These are phyloP conservation scores for Penicillium verrucosum DNA, from an alignment of 2,329 filamentous ascomycete species.

Conservation along the genomic window DNA sequence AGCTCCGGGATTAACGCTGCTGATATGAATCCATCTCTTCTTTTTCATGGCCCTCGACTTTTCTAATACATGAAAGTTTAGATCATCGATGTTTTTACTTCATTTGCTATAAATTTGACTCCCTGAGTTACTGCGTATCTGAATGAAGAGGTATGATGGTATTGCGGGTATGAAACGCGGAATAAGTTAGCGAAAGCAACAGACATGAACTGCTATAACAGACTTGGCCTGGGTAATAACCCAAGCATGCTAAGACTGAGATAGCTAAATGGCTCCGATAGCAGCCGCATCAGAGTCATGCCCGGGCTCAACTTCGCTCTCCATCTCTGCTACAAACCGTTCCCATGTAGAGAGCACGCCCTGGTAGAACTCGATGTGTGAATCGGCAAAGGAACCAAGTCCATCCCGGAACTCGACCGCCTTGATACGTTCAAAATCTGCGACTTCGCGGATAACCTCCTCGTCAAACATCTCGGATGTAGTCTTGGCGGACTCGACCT, in stretches of 20 bases:
- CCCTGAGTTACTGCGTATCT: background rate
- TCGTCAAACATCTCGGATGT: slow-evolving; percentile 93
- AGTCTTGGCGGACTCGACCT: slow-evolving; percentile 83
- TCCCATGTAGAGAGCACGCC: slow-evolving; percentile 82
- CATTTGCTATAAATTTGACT: too few relatives aligned
- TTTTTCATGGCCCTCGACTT: background rate
- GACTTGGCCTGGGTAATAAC: background rate
- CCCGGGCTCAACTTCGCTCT: slow-evolving; percentile 52
- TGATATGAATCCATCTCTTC: background rate
- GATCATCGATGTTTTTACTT: background rate
- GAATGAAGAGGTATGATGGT: slow-evolving; percentile 5
- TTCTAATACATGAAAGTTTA: background rate
- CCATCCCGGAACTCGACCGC: slow-evolving; percentile 85
- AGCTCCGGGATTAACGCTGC: background rate
- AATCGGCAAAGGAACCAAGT: slow-evolving; percentile 75
- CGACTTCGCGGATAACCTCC: slow-evolving; percentile 88
- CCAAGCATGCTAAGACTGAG: background rate
- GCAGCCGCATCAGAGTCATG: slow-evolving; percentile 23
- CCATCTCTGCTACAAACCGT: slow-evolving; percentile 82
- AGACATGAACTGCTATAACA: slow-evolving; percentile 15
- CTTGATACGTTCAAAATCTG: slow-evolving; percentile 96
- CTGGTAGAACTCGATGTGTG: slow-evolving; percentile 83
- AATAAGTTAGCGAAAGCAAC: slow-evolving; percentile 16
- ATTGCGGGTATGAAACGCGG: slow-evolving; percentile 23
- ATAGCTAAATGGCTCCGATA: slow-evolving; percentile 15